phyloP scores from a whole-genome alignment of 768 basidiomycete genomes.

The Lactifluus subvellereus region DNA sequence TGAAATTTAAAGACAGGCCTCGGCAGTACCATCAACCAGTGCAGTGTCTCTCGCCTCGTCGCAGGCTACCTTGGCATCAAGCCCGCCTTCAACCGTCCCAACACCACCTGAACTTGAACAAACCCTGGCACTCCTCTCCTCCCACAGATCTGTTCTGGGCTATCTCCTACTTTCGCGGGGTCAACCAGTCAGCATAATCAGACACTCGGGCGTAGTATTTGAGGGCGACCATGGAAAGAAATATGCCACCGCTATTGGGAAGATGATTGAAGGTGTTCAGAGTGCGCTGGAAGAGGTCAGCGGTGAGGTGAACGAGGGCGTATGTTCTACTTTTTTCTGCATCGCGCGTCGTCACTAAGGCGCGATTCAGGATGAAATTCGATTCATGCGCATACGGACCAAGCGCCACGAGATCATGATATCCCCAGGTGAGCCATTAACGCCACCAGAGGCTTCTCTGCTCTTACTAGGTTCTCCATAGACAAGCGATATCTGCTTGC shows the following conservation, averaged over 20 bases:
- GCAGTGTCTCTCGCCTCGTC: slow-evolving; percentile 26
- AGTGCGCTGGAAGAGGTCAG: slow-evolving; percentile 74
- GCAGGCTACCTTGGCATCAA: slow-evolving; percentile 22
- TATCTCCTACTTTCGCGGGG: slow-evolving; percentile 79
- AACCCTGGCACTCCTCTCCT: slow-evolving; percentile 66
- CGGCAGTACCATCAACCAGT: slow-evolving; percentile 12
- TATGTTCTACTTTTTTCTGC: slow-evolving; percentile 33
- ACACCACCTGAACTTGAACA: slow-evolving; percentile 81
- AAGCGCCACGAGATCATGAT: slow-evolving; percentile 92
- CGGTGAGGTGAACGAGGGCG: slow-evolving; percentile 52
- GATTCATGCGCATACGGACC: slow-evolving; percentile 87
- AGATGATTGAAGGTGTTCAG: slow-evolving; percentile 76
- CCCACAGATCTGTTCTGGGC: slow-evolving; percentile 80
- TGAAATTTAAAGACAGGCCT: slow-evolving; percentile 4
- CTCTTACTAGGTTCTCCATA: slow-evolving; percentile 28
- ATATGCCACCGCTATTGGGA: slow-evolving; percentile 64
- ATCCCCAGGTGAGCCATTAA: slow-evolving; percentile 64
- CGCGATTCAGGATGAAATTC: slow-evolving; percentile 64
- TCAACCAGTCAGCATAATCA: slow-evolving; percentile 69
- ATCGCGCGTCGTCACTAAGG: neutral
- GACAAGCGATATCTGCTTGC: slow-evolving; percentile 79
- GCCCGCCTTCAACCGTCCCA: slow-evolving; percentile 20
- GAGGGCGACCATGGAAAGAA: slow-evolving; percentile 77
- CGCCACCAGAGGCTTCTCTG: neutral
- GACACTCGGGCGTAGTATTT: slow-evolving; percentile 79